Evolutionary conservation across 1,139 yeast species (phyloP).

Genomic region (Zygoascus hellenicus): DNA sequence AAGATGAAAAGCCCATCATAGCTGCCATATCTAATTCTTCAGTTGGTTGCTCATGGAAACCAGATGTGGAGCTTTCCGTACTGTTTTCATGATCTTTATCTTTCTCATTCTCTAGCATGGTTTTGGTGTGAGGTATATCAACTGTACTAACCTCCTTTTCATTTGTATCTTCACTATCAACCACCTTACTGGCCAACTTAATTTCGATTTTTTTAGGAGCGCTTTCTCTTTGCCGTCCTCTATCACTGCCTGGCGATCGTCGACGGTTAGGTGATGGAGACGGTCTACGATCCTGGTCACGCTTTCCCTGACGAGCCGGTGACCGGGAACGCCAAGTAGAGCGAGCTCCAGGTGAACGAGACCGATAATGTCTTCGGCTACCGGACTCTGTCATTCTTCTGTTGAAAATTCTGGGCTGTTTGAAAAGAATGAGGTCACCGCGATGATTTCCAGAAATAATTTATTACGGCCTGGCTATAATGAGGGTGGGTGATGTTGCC

Average conservation of each 20-base stretch:
- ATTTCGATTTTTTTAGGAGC: background rate
- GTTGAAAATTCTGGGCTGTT: background rate
- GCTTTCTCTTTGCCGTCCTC: background rate
- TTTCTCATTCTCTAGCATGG: background rate
- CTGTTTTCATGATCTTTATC: background rate
- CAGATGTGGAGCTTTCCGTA: background rate
- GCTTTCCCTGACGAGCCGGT: no score
- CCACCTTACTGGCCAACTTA: no score
- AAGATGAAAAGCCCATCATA: conserved; percentile 64
- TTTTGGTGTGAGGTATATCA: no score
- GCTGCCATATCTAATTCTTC: conserved; percentile 30
- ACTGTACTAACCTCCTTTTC: no score
- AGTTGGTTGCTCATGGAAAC: conserved; percentile 11
- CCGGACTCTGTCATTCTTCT: background rate
- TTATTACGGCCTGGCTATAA: background rate
- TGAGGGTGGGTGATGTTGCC: background rate
- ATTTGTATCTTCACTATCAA: no score
- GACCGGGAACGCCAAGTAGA: no score
- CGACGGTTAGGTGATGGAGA: conserved; percentile 1
- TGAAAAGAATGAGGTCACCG: no score
- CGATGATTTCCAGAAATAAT: background rate
- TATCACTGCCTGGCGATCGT: background rate
- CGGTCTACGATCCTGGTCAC: background rate
- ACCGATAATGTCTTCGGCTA: background rate
- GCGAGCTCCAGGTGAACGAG: no score